Base-by-base conservation (phyloP, 345 rosid species). In the Xanthoceras sorbifolium region DNA sequence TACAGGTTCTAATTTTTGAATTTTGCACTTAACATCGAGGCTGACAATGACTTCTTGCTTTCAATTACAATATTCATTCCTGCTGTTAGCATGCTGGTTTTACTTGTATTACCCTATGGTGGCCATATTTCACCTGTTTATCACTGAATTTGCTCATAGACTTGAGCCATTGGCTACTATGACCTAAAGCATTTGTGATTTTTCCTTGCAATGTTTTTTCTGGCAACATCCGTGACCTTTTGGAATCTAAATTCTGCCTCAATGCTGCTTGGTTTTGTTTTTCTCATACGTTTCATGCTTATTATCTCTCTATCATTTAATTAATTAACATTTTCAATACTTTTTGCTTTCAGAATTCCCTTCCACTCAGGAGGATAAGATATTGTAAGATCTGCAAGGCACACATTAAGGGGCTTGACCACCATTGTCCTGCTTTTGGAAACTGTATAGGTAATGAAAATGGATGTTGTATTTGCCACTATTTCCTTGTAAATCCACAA, bases 381-480 rank as follows among this genome's bases (percentile, higher is more conserved):
- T 89, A 85, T 42, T 89, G 93, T 66, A 86, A 78, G 77, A 82
- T 20, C 65, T 91, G 95, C 78, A 78, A 86, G 67, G 81, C 86
- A 69, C 73, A 85, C 64, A 69, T 89, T 20, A 83, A 79, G 74
- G 89, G 90, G 31, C 87, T 86, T 70, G 94, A 89, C 72, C 94
- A 90, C 79, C 94, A 90, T 73, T 90, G 94, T 66, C 90, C 90
- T 60, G 94, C 92, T 67, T 89, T 89, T 86, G 95, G 95, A 68
- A 91, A 87, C 71, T 91, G 95, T 76, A 85, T 91, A 65, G 95
- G 93, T 89, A 84, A 78, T 63, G 22, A 8, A 8, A 61, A 61
- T 67, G 10, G 6, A 44, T 50, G 7, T 46, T 40, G 22, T 23
- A 11, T 61, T 48, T 64, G 62, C 65, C 42, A 17, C 23, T 42